Conservation (phyloP, 176 grass and related monocot genomes). For the Oryza rufipogon region DNA sequence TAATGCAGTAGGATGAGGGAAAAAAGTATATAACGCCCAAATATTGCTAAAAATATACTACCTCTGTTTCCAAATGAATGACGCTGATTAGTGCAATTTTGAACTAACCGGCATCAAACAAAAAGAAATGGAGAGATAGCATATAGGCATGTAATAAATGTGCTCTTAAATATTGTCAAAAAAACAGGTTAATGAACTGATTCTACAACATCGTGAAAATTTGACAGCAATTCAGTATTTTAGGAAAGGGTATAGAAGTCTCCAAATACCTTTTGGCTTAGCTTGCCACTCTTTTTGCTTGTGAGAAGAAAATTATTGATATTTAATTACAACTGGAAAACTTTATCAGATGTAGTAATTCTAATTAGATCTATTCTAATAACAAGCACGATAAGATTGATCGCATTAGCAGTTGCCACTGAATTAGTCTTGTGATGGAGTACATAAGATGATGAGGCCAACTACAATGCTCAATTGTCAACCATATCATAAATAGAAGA, state of each 20-base stretch:
- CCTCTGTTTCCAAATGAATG: too few species aligned
- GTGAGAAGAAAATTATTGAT: background rate
- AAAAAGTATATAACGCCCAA: background rate
- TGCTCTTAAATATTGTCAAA: background rate
- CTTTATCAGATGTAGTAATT: background rate
- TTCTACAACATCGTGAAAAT: background rate
- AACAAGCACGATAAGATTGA: background rate
- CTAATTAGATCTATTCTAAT: slow-evolving; percentile 16
- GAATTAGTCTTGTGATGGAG: slow-evolving; percentile 22
- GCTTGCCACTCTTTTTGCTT: background rate
- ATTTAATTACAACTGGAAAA: background rate
- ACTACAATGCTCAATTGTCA: background rate
- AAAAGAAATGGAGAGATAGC: too few species aligned
- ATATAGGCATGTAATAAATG: background rate
- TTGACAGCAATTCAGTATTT: slow-evolving; percentile 2
- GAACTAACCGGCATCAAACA: too few species aligned
- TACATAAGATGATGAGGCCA: slow-evolving; percentile 9
- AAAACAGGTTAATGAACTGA: slow-evolving; percentile 22
- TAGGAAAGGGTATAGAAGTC: background rate
- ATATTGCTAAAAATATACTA: slow-evolving; percentile 21
- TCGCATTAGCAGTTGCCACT: slow-evolving; percentile 2
- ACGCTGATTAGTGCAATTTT: too few species aligned
- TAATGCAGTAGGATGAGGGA: background rate
- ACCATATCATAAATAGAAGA: slow-evolving; percentile 10
- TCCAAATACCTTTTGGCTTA: background rate